Conservation (phyloP, 805 yeast species). For the Kodamaea nitidulidarum region DNA sequence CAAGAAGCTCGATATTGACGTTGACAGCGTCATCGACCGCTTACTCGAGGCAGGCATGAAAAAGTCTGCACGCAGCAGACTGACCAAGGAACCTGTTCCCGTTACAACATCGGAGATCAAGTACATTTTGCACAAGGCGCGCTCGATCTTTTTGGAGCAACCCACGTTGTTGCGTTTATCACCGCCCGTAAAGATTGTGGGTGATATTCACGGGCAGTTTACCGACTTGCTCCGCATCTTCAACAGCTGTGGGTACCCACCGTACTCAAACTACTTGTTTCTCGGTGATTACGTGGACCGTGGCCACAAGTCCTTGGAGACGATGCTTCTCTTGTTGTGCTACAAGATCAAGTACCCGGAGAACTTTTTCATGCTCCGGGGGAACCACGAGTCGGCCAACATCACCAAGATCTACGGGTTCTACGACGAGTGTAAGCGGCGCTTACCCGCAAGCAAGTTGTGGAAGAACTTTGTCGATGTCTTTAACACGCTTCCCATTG, state of each 20-base stretch:
- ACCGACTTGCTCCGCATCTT: constrained; percentile 51
- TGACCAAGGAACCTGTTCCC: constrained; percentile 44
- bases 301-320: constrained; percentile 55
- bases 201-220: constrained; percentile 75
- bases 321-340: constrained; percentile 48
- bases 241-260: constrained; percentile 59
- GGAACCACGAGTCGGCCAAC: constrained; percentile 57
- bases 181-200: constrained; percentile 80
- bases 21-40: constrained; percentile 62
- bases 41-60: constrained; percentile 48
- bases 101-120: constrained; percentile 52
- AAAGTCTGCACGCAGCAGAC: constrained; percentile 18
- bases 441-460: constrained; percentile 39
- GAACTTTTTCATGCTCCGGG: constrained; percentile 56
- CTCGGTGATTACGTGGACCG: constrained; percentile 60
- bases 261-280: constrained; percentile 51
- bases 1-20: constrained; percentile 37
- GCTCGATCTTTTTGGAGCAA: constrained; percentile 58
- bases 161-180: constrained; percentile 63
- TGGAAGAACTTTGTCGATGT: constrained; percentile 55
- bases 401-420: constrained; percentile 59
- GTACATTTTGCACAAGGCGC: constrained; percentile 51
- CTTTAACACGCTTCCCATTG: constrained; percentile 55
- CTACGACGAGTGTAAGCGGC: constrained; percentile 57
- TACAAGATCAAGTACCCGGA: constrained; percentile 58